Percentiles rank a stretch among this genome's conserved stretches.
Evolutionary conservation across 1,139 yeast genomes (phyloP).

Genomic region (Blastobotrys malaysiensis): DNA sequence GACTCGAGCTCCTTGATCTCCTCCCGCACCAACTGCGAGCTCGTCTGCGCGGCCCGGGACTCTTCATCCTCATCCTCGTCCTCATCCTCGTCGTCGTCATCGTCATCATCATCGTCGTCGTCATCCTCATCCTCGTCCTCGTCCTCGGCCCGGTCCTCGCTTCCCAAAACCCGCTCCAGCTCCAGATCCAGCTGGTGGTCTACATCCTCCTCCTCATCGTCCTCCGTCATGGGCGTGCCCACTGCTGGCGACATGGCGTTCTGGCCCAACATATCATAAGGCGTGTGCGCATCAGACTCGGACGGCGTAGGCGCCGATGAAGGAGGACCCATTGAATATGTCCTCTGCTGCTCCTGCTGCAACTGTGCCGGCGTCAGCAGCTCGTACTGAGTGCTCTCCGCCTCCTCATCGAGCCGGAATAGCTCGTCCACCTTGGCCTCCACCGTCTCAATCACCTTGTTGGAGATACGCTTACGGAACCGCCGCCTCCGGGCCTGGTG

Average conservation of each 20-base stretch:
- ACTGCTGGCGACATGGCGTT: constrained; percentile 19
- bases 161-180: constrained; percentile 27
- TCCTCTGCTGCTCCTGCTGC: constrained; percentile 6
- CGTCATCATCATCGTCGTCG: constrained; percentile 52
- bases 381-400: constrained; percentile 77
- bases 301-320: neutral
- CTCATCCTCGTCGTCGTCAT: constrained; percentile 46
- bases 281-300: constrained; percentile 25
- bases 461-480: constrained; percentile 47
- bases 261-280: constrained; percentile 29
- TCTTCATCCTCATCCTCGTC: constrained; percentile 40
- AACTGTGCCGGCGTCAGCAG: constrained; percentile 50
- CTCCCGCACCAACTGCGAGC: constrained; percentile 67
- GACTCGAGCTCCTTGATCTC: constrained; percentile 79
- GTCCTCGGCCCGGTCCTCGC: constrained; percentile 33
- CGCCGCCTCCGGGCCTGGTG: constrained; percentile 49
- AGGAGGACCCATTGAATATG: neutral
- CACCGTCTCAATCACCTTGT: constrained; percentile 52
- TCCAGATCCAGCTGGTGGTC: constrained; percentile 19
- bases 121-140: constrained; percentile 50
- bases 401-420: constrained; percentile 70
- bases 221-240: constrained; percentile 15
- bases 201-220: constrained; percentile 26
- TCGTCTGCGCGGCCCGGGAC: constrained; percentile 69
- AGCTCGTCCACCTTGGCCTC: constrained; percentile 77